Percentiles rank a stretch among this genome's conserved stretches.
phyloP scores from a whole-genome alignment of 31 red algal species.

The Asparagopsis taxiformis region DNA sequence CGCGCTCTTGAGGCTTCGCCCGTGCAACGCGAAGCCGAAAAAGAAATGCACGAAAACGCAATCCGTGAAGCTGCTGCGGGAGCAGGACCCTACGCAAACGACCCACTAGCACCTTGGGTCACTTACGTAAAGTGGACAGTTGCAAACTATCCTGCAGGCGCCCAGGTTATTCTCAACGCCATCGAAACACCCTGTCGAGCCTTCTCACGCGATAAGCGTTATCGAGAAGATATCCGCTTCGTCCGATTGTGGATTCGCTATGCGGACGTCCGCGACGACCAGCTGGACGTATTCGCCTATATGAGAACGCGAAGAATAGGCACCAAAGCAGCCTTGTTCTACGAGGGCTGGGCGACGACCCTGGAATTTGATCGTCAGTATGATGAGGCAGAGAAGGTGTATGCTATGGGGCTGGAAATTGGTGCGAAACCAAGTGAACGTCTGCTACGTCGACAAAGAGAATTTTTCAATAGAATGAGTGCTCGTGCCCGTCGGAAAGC shows the following conservation, averaged over 20 bases:
- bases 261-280: slow-evolving; percentile 64
- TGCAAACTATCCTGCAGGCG: slow-evolving; percentile 52
- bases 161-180: slow-evolving; percentile 30
- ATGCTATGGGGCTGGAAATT: slow-evolving; percentile 28
- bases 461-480: slow-evolving; percentile 61
- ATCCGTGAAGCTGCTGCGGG: slow-evolving; percentile 40
- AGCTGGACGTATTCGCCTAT: slow-evolving; percentile 78
- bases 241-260: slow-evolving; percentile 82
- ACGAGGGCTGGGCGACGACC: slow-evolving; percentile 73
- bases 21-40: slow-evolving; percentile 19
- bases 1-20: slow-evolving; percentile 14
- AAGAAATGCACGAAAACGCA: slow-evolving; percentile 33
- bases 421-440: slow-evolving; percentile 49
- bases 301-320: slow-evolving; percentile 69
- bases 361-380: slow-evolving; percentile 68
- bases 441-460: slow-evolving; percentile 44
- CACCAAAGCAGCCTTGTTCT: slow-evolving; percentile 49
- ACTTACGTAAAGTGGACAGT: slow-evolving; percentile 50
- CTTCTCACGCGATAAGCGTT: slow-evolving; percentile 39
- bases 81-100: slow-evolving; percentile 21
- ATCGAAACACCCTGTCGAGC: slow-evolving; percentile 55
- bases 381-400: slow-evolving; percentile 51
- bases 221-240: slow-evolving; percentile 62
- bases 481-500: slow-evolving; percentile 47
- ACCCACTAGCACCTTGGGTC: slow-evolving; percentile 54